Evolutionary conservation across 2,329 filamentous ascomycete genomes (phyloP).

Genomic region (Thermoascus crustaceus): DNA sequence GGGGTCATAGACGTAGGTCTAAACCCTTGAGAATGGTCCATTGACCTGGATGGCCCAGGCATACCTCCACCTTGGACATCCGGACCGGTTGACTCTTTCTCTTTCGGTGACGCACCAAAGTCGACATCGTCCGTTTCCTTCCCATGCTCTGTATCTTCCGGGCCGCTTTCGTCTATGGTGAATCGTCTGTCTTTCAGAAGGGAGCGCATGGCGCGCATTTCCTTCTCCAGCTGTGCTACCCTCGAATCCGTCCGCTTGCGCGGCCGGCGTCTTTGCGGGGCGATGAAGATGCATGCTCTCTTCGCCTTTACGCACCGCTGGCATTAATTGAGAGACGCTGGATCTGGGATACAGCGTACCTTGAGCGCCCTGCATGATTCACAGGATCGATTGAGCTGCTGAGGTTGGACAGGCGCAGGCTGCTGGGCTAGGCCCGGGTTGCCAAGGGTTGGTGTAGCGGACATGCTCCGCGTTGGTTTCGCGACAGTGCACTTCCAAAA

Average conservation of each 20-base stretch:
- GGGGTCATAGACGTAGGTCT: slow-evolving; percentile 12
- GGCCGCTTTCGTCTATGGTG: slow-evolving; percentile 18
- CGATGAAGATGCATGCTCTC: slow-evolving; percentile 27
- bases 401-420: slow-evolving; percentile 15
- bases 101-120: slow-evolving; percentile 14
- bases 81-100: slow-evolving; percentile 15
- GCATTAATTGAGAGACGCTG: slow-evolving; percentile 24
- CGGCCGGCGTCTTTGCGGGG: slow-evolving; percentile 28
- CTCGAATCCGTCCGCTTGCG: slow-evolving; percentile 30
- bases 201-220: slow-evolving; percentile 32
- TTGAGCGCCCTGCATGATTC: slow-evolving; percentile 30
- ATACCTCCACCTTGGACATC: slow-evolving; percentile 12
- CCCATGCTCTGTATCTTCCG: slow-evolving; percentile 20
- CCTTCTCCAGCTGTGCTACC: slow-evolving; percentile 28
- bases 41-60: slow-evolving; percentile 11
- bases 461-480: too few relatives aligned
- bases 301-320: slow-evolving; percentile 29
- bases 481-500: slow-evolving; percentile 1
- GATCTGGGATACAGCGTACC: slow-evolving; percentile 28
- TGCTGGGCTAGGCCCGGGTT: slow-evolving; percentile 14
- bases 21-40: slow-evolving; percentile 20
- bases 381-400: slow-evolving; percentile 29
- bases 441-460: slow-evolving; percentile 16
- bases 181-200: slow-evolving; percentile 24
- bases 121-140: slow-evolving; percentile 16